Evolutionary conservation across 1,284 basidiomycete species (phyloP).

Genomic region (Puccinia triticina): DNA sequence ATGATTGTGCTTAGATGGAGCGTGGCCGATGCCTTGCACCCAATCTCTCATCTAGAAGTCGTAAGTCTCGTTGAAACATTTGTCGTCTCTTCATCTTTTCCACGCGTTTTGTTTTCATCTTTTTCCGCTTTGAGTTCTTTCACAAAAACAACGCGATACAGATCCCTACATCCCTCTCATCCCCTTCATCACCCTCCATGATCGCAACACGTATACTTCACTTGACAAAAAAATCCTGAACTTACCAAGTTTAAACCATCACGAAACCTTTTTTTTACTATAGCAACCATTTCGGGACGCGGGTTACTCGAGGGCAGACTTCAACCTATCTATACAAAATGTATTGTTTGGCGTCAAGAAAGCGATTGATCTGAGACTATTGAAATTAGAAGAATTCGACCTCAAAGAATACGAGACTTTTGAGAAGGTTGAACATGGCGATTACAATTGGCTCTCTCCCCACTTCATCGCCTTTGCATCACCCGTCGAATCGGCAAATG

Average conservation of each 20-base stretch:
- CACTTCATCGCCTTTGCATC: slow-evolving; percentile 95
- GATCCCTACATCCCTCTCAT: neutral
- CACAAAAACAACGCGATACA: slow-evolving; percentile 61
- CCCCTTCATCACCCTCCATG: too few species aligned
- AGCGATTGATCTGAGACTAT: slow-evolving; percentile 82
- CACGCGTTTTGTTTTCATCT: neutral
- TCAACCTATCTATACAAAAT: slow-evolving; percentile 74
- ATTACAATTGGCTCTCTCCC: slow-evolving; percentile 95
- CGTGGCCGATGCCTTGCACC: slow-evolving; percentile 94
- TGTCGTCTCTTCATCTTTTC: neutral
- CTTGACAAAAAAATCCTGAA: neutral
- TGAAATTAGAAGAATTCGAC: slow-evolving; percentile 86
- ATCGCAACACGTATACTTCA: slow-evolving; percentile 65
- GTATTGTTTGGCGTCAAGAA: slow-evolving; percentile 52
- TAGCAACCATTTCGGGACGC: slow-evolving; percentile 84
- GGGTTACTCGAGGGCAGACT: slow-evolving; percentile 87
- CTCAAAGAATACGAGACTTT: slow-evolving; percentile 85
- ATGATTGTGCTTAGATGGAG: slow-evolving; percentile 88
- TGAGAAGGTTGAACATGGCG: slow-evolving; percentile 88
- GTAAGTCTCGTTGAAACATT: slow-evolving; percentile 42
- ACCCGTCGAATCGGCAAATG: slow-evolving; percentile 69
- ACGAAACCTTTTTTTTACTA: slow-evolving; percentile 60
- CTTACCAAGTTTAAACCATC: neutral
- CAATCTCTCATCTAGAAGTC: slow-evolving; percentile 70
- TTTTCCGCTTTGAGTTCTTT: neutral